Evolutionary conservation across 768 basidiomycete species (phyloP), one percentile per base, ranked within the genome.

Genomic region (Russula foetens): DNA sequence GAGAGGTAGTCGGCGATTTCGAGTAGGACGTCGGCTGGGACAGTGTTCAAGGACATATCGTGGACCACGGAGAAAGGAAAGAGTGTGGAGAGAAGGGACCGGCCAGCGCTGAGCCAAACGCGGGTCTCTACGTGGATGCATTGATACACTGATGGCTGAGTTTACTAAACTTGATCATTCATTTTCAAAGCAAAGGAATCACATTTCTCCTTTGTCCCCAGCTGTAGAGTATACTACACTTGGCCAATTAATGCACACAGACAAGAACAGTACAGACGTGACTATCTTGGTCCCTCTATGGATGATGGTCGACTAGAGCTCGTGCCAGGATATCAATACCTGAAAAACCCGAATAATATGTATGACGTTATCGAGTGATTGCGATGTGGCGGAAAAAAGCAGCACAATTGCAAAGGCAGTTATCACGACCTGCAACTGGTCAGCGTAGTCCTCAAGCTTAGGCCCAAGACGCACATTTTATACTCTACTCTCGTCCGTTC

Each of bases 401-500:
- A 45, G 35, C 47, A n/a, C 46, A 35, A n/a, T 11, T 11, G 35
- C 35, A 35, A 35, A 11, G 2, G 21, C 21, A 53, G 63, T 57
- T 61, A 83, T 88, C 75, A 88, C 71, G 85, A 86, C 86, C 86
- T 88, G 81, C 80, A 79, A 77, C 76, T 74, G 80, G 77, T 88
- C 81, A 88, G 86, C 75, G 75, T 76, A 72, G 71, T 72, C 74
- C 74, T 56, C 51, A 8, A 65, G 63, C 68, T 72, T 72, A 69
- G 65, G 69, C 68, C 64, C 70, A 45, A 60, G 64, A 86, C 90
- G 83, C 80, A 93, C 90, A 93, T 93, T 77, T 90, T 92, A 73
- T 91, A 93, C 6, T 86, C 76, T 66, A 90, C 76, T 33, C 67
- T 73, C 56, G 67, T 71, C 51, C 64, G 62, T 48, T 63, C 53